These are phyloP conservation scores for Neoboletus magnificus DNA, from an alignment of 768 basidiomycete genomes.

Conservation along the genomic window DNA sequence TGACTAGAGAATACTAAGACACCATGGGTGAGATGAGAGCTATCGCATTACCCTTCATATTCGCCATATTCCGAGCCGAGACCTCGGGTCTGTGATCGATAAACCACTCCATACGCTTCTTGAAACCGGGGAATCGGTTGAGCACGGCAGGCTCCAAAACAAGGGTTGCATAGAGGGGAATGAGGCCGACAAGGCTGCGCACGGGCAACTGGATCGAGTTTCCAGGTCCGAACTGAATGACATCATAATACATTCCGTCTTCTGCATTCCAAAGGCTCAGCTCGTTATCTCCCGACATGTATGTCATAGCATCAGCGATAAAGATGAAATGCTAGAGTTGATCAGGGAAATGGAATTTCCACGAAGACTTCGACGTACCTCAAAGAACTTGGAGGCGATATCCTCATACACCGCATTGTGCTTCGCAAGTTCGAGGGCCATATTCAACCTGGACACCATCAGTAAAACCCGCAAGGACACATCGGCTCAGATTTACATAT, in stretches of 20 bases:
- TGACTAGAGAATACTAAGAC: constrained; percentile 25
- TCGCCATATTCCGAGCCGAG: constrained; percentile 90
- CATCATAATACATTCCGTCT: constrained; percentile 99
- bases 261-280: constrained; percentile 91
- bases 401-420: constrained; percentile 98
- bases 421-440: constrained; percentile 95
- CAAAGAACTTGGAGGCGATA: constrained; percentile 97
- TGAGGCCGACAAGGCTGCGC: constrained; percentile 93
- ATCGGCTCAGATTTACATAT: constrained; percentile 60
- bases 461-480: background rate
- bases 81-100: constrained; percentile 88
- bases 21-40: background rate
- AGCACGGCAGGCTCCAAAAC: constrained; percentile 88
- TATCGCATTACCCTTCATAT: constrained; percentile 70
- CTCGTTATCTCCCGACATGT: constrained; percentile 71
- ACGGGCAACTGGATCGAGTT: constrained; percentile 89
- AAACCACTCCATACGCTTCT: constrained; percentile 99
- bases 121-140: constrained; percentile 95
- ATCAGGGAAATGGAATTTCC: constrained; percentile 10
- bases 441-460: constrained; percentile 69
- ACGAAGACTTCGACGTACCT: constrained; percentile 41
- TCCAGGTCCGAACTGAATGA: constrained; percentile 81
- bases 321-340: constrained; percentile 85
- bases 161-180: constrained; percentile 92
- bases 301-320: constrained; percentile 99